Evolutionary conservation across 495 filamentous ascomycete genomes (phyloP), one percentile per base, ranked within the genome.

Genomic region (Lophiotrema nucula): DNA sequence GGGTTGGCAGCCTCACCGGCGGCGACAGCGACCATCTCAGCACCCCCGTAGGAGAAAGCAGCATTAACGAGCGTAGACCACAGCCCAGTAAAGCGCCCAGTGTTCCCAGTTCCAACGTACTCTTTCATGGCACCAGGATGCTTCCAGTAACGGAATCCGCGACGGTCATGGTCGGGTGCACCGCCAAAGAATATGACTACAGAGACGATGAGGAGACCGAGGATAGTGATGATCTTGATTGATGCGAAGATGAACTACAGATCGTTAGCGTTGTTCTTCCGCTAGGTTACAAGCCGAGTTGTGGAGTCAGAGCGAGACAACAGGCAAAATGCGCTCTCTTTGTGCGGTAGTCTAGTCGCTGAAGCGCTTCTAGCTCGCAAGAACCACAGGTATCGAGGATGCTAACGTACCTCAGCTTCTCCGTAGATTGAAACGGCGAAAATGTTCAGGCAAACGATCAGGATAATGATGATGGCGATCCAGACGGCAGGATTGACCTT

Each of bases 1-100:
- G 90, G 91, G 58, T 88, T 88, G 21, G 80, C 81, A 54, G 89
- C 85, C 71, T 96, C 90, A 56, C 88, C 87, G 12, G 87, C 89
- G 0, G 90, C 86, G 13, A 93, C 79, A 46, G 81, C 86, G 23
- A 89, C 80, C 62, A 85, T 77, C 67, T 92, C 87, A n/a, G 78
- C 77, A n/a, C 79, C 81, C 19, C 73, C 74, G 58, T 81, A 84
- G 15, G 72, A 63, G 58, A 74, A 75, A 16, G 71, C 69, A 43
- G 71, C 71, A 33, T 73, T 69, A 56, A 71, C 67, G 8, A 73
- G 49, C 4, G 67, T 68, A 11, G 60, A 58, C 60, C 65, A 73
- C n/a, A 71, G 66, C 43, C 69, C 67, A 28, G 71, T 58, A 49
- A 73, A 73, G 37, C 64, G 60, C 10, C 71, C 71, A 51, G 63